Base-by-base conservation (phyloP, 1,284 basidiomycete species). In the Wallemia mellicola region DNA sequence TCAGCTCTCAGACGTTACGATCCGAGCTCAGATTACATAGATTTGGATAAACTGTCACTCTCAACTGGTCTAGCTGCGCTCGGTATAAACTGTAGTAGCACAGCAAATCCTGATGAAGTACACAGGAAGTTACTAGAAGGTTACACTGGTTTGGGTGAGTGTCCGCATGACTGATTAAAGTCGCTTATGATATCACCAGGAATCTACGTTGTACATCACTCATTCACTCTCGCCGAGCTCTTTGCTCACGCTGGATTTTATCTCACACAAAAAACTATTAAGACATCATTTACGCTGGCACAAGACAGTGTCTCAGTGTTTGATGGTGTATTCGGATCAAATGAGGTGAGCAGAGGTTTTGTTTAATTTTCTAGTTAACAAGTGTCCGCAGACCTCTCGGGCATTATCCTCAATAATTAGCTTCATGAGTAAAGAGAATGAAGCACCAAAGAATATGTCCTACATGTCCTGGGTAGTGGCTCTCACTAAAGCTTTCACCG, bases 231-330 rank as follows among this genome's bases (percentile, higher is more conserved):
- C 54, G 72, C 72, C 24, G 74, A 76, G 62, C 69, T 76, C 27
- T 74, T 75, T 62, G 65, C 73, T 55, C 73, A 75, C 71, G 70
- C 72, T 27, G 70, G 72, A 2, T 73, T 75, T 64, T 71, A 71
- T 64, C 68, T 75, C 58, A 71, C 71, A 0, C 64, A 68, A 22
- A 68, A 67, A 30, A 67, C 68, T 1, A 61, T 72, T 24, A 62
- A 66, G 19, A 68, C 68, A 1, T 68, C 68, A 1, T 70, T 69
- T 61, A 61, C 66, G 9, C 71, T 71, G 14, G 74, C 74, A 0
- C 70, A 73, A 61, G 73, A 74, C 62, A 72, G 71, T 1, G 74
- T 76, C 22, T 67, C 70, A 7, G 66, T 74, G 54, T 68, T 76
- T 61, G 74, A 76, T 63, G 67, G 69, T 26, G 66, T 76, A 57